Evolutionary conservation across 2,329 filamentous ascomycete genomes (phyloP).

Genomic region (Xylaria sp.): DNA sequence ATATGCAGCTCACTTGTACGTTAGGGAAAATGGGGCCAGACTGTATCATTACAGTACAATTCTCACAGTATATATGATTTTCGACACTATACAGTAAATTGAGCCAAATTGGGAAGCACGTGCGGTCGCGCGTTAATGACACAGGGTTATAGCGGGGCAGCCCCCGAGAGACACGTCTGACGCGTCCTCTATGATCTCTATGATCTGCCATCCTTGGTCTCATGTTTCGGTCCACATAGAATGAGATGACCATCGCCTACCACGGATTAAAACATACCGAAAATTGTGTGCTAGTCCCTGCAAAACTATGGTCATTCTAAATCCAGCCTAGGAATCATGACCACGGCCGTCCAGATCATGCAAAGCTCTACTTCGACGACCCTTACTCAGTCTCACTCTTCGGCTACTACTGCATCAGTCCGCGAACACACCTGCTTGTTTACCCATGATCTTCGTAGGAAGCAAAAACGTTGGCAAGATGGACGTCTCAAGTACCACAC

Average conservation of each 20-base stretch:
- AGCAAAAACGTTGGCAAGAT: conserved; percentile 95
- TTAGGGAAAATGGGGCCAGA: no score
- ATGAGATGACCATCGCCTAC: not conserved
- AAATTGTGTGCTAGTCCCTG: not conserved
- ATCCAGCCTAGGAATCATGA: conserved; percentile 33
- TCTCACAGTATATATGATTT: not conserved
- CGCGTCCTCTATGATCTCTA: conserved; percentile 17
- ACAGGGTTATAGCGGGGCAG: conserved; percentile 21
- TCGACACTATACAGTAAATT: not conserved
- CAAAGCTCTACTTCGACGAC: conserved; percentile 41
- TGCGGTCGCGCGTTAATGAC: conserved; percentile 39
- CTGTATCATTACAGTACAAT: not conserved
- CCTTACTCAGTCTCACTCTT: conserved; percentile 31
- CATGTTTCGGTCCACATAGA: not conserved
- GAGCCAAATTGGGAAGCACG: conserved; percentile 34
- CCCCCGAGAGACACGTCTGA: conserved; percentile 15
- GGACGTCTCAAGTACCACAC: conserved; percentile 86
- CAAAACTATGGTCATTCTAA: not conserved
- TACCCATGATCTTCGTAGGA: conserved; percentile 84
- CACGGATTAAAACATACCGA: not conserved
- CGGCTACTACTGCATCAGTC: conserved; percentile 67
- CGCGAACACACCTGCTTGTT: conserved; percentile 87
- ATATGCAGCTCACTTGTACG: no score
- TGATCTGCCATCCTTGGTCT: not conserved
- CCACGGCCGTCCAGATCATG: conserved; percentile 38